Base-by-base conservation (phyloP, 768 basidiomycete species). In the Phlebiopsis flavidoalba region DNA sequence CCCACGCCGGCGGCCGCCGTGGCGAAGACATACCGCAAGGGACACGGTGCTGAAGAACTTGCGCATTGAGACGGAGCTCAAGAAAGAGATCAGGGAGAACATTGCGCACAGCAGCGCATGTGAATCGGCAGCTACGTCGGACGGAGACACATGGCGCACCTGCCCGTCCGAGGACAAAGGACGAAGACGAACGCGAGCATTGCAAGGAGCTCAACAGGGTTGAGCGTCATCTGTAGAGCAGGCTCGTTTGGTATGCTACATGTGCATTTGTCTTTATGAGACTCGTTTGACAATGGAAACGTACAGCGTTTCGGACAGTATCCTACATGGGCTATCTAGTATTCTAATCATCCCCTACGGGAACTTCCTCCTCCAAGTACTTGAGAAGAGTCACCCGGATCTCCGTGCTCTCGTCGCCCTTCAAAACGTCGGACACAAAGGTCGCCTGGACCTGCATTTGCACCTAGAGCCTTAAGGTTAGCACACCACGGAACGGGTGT, bases 51-150 rank as follows among this genome's bases (percentile, higher is more conserved):
- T 31, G 17, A 83, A 83, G 68, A 80, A 82, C 50, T 72, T 98
- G 64, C 88, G 85, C 77, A 88, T 97, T 62, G 96, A 98, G 77
- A 83, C 88, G 19, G 97, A 98, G 73, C 75, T 95, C 69, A 83
- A 80, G 72, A 83, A 89, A 67, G 82, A 87, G 71, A 80, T 95
- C 67, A 83, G 86, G 75, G 93, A 93, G 72, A 95, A 98, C 72
- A 95, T 99, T 72, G 86, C 84, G 5, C 95, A 97, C 75, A n/a
- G n/a, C 86, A 95, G 74, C 80, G 93, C 63, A 89, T 89, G 82
- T n/a, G n/a, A n/a, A 94, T 98, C 73, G 96, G 96, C 52, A 93
- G 89, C 66, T 95, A 96, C 73, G 85, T 93, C 54, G 97, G 97
- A 53, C 85, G 86, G 78, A 79, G 95, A 73, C 96, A 98, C 72